Evolutionary conservation across 495 filamentous ascomycete genomes (phyloP).

Genomic region (Extremus antarcticus): DNA sequence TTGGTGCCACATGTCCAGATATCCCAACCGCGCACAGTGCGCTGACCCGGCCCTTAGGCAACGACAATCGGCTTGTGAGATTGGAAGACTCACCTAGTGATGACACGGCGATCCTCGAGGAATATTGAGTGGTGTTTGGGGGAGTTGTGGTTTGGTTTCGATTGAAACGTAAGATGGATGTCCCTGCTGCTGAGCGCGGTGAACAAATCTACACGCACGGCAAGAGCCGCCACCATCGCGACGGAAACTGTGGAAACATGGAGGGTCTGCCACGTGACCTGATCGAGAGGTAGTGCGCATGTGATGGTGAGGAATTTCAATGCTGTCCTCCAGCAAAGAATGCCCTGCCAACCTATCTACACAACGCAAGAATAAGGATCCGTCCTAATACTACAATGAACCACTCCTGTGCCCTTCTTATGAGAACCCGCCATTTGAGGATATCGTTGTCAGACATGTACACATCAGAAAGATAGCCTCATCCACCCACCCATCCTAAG

Average conservation of each 20-base stretch:
- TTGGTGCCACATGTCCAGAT: neutral
- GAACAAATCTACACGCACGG: neutral
- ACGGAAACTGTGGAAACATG: too few species aligned
- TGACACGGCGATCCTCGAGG: neutral
- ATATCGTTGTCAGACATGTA: neutral
- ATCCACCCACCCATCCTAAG: neutral
- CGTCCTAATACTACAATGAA: neutral
- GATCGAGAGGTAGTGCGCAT: too few species aligned
- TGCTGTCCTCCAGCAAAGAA: too few species aligned
- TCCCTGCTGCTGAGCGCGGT: neutral
- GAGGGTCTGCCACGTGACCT: too few species aligned
- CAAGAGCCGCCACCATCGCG: too few species aligned
- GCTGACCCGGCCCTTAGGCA: neutral
- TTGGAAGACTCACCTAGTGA: neutral
- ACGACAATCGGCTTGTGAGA: neutral
- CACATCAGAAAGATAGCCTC: neutral
- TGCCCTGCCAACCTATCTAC: neutral
- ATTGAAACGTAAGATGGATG: neutral
- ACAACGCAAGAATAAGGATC: neutral
- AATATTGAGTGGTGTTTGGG: neutral
- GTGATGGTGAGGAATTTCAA: neutral
- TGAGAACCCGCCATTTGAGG: neutral
- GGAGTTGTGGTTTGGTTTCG: neutral
- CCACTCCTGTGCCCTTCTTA: neutral
- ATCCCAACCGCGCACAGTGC: neutral